Conservation (phyloP, 2,329 filamentous ascomycete species). For the Elsinoe fawcettii region DNA sequence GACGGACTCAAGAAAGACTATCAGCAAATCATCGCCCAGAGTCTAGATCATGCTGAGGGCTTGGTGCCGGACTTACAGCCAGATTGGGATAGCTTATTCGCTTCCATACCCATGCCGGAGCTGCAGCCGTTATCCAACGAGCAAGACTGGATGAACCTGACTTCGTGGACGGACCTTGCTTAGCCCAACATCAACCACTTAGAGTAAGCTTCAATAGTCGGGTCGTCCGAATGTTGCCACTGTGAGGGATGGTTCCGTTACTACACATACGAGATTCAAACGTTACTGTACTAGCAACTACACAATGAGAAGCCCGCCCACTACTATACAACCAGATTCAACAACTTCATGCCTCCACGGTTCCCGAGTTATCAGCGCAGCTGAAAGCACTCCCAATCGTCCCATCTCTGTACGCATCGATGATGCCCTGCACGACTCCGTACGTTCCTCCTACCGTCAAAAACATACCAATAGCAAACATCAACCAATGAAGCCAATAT, state of each 20-base stretch:
- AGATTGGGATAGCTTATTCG: slow-evolving; percentile 4
- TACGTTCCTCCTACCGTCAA: slow-evolving; percentile 43
- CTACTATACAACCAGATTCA: no score
- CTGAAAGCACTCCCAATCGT: slow-evolving; percentile 40
- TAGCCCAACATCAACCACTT: no score
- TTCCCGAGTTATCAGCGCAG: slow-evolving; percentile 41
- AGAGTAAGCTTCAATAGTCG: no score
- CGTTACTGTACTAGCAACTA: no score
- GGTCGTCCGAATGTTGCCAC: no score
- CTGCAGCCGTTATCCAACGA: not conserved
- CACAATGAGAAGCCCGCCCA: no score
- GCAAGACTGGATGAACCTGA: slow-evolving; percentile 5
- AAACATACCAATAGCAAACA: slow-evolving; percentile 40
- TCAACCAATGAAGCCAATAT: slow-evolving; percentile 31
- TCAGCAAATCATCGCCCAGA: not conserved
- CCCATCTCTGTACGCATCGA: slow-evolving; percentile 43
- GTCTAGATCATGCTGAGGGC: not conserved
- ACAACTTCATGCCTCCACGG: no score
- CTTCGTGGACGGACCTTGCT: not conserved
- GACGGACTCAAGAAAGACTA: slow-evolving; percentile 6
- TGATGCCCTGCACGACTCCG: slow-evolving; percentile 44
- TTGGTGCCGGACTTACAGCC: not conserved
- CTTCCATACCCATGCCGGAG: not conserved
- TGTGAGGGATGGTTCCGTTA: no score
- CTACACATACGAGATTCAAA: no score